Evolutionary conservation across 2,329 filamentous ascomycete species (phyloP).

Genomic region (Pseudogymnoascus sp.): DNA sequence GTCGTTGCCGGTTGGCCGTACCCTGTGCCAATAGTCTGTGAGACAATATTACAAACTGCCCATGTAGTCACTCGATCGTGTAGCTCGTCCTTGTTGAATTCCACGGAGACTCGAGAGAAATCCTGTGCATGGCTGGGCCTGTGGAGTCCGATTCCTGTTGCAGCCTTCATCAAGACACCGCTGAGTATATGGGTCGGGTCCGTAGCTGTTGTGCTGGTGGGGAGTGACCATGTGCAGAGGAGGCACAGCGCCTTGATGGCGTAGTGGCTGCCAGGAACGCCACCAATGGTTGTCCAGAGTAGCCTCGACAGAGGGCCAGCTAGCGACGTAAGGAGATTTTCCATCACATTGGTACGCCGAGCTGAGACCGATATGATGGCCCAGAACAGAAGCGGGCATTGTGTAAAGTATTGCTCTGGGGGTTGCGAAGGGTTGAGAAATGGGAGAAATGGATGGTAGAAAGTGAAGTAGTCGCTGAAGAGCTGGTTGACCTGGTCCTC

Average conservation of each 20-base stretch:
- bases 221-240: slow-evolving; percentile 73
- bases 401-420: slow-evolving; percentile 67
- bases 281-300: slow-evolving; percentile 68
- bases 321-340: slow-evolving; percentile 53
- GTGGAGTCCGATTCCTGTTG: slow-evolving; percentile 75
- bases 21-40: slow-evolving; percentile 73
- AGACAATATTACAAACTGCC: slow-evolving; percentile 79
- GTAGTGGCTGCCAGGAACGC: slow-evolving; percentile 70
- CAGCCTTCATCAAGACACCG: slow-evolving; percentile 80
- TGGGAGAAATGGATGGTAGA: slow-evolving; percentile 70
- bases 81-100: slow-evolving; percentile 70
- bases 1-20: slow-evolving; percentile 75
- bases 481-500: slow-evolving; percentile 55
- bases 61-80: slow-evolving; percentile 72
- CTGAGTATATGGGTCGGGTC: slow-evolving; percentile 76
- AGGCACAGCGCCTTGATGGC: slow-evolving; percentile 75
- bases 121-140: slow-evolving; percentile 75
- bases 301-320: slow-evolving; percentile 61
- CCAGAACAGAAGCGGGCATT: slow-evolving; percentile 81
- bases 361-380: slow-evolving; percentile 68
- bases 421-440: slow-evolving; percentile 59
- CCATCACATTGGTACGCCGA: slow-evolving; percentile 58
- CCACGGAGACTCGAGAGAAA: slow-evolving; percentile 66
- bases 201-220: slow-evolving; percentile 70
- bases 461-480: slow-evolving; percentile 66